These are phyloP conservation scores for Dictyostelium brefeldianum DNA, from an alignment of 78 protist species.

Conservation along the genomic window DNA sequence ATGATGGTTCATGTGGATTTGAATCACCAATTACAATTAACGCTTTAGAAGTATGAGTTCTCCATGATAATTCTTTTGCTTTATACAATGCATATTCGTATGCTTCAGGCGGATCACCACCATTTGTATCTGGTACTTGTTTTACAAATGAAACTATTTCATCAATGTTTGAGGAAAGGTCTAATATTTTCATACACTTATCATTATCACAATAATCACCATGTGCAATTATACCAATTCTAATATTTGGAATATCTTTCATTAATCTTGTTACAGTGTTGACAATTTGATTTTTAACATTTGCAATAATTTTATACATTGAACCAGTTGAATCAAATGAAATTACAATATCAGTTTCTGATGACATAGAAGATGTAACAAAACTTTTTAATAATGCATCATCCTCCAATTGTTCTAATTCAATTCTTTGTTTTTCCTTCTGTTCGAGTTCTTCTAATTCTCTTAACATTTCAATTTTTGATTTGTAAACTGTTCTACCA, in stretches of 20 bases:
- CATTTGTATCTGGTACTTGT: conserved; percentile 64
- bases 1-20: conserved; percentile 81
- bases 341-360: conserved; percentile 82
- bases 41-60: conserved; percentile 63
- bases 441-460: neutral
- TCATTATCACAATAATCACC: conserved; percentile 85
- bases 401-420: conserved; percentile 33
- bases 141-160: conserved; percentile 41
- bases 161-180: conserved; percentile 37
- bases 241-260: conserved; percentile 71
- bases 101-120: conserved; percentile 85
- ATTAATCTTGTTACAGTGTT: conserved; percentile 72
- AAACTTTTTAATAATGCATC: conserved; percentile 61
- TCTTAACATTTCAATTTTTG: neutral
- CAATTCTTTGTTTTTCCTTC: neutral
- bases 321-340: conserved; percentile 86
- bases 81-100: conserved; percentile 67
- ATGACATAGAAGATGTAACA: conserved; percentile 54
- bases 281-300: conserved; percentile 56
- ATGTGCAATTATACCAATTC: conserved; percentile 84
- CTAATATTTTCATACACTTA: conserved; percentile 31
- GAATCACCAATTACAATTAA: conserved; percentile 86
- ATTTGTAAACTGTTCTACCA: neutral
- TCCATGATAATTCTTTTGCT: conserved; percentile 78
- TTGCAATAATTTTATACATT: conserved; percentile 31